These are phyloP conservation scores for Usnea hakonensis DNA, from an alignment of 495 filamentous ascomycete species.

Conservation along the genomic window DNA sequence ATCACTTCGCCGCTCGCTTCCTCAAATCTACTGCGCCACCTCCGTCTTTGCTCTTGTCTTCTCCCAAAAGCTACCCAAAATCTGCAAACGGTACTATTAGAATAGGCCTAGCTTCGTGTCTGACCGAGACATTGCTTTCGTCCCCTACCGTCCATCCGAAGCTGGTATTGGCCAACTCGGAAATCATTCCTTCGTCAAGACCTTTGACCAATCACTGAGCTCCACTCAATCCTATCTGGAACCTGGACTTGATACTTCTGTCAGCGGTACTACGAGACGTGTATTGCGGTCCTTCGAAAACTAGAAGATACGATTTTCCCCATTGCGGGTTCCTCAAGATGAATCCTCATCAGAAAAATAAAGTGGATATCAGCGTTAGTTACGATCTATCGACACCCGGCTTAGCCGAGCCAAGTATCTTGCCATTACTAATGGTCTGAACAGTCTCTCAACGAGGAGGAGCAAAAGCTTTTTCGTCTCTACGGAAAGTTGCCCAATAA, in stretches of 20 bases:
- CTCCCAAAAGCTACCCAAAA: neutral
- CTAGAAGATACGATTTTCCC: neutral
- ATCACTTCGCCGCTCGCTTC: neutral
- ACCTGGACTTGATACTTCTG: neutral
- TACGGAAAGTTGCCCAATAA: constrained; percentile 96
- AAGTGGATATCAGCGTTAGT: constrained; percentile 88
- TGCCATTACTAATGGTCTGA: constrained; percentile 16
- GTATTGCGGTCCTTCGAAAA: neutral
- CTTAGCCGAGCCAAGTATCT: neutral
- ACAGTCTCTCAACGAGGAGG: constrained; percentile 80
- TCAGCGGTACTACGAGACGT: neutral
- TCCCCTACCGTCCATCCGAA: neutral
- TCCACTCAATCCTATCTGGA: neutral
- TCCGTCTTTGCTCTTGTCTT: neutral
- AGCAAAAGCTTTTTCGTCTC: constrained; percentile 89
- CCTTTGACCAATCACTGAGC: neutral
- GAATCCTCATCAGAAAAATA: constrained; percentile 96
- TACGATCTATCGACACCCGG: constrained; percentile 3
- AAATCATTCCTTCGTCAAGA: neutral
- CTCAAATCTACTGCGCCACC: neutral
- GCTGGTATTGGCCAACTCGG: neutral
- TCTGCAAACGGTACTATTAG: neutral
- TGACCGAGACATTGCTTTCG: neutral
- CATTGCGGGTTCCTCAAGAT: constrained; percentile 42
- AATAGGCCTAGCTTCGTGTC: neutral